These are phyloP conservation scores for Neonectria punicea DNA, from an alignment of 2,329 filamentous ascomycete species.

Conservation along the genomic window DNA sequence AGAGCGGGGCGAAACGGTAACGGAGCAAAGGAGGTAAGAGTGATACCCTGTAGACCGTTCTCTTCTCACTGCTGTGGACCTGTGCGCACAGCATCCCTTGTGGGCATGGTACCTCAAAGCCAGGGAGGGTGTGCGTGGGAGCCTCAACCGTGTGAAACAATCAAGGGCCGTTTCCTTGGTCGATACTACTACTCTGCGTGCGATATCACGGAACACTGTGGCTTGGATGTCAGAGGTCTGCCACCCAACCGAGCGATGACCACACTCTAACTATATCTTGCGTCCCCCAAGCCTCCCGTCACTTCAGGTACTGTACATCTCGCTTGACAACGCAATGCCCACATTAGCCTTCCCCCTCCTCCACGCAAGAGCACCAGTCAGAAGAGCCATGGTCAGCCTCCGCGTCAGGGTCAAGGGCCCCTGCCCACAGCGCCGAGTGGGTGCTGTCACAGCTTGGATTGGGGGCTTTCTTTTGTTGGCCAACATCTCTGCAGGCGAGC, in stretches of 20 bases:
- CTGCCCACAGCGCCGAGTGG: constrained; percentile 21
- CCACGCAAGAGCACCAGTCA: constrained; percentile 31
- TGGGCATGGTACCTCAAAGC: neutral
- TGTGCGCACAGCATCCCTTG: constrained; percentile 6
- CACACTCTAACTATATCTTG: constrained; percentile 11
- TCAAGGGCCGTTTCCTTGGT: constrained; percentile 7
- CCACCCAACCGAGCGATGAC: constrained; percentile 7
- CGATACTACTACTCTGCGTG: neutral
- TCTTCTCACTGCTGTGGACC: constrained; percentile 13
- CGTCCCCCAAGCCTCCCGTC: neutral
- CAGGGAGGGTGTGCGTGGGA: constrained; percentile 9
- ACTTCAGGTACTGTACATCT: constrained; percentile 13
- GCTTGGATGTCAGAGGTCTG: constrained; percentile 5
- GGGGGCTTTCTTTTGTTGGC: constrained; percentile 21
- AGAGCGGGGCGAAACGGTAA: constrained; percentile 32
- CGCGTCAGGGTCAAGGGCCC: constrained; percentile 35
- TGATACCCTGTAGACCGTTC: constrained; percentile 13
- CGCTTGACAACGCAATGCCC: constrained; percentile 14
- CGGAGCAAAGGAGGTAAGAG: constrained; percentile 40
- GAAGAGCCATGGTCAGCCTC: constrained; percentile 34
- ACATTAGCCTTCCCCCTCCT: constrained; percentile 5
- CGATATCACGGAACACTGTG: constrained; percentile 2
- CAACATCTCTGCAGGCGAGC: neutral
- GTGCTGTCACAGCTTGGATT: constrained; percentile 24
- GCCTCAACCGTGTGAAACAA: constrained; percentile 10